A percentile compares a stretch with the other conserved stretches of the same genome.
Conservation (phyloP, 352 stramenopile species). For the Blastocystis sp. region DNA sequence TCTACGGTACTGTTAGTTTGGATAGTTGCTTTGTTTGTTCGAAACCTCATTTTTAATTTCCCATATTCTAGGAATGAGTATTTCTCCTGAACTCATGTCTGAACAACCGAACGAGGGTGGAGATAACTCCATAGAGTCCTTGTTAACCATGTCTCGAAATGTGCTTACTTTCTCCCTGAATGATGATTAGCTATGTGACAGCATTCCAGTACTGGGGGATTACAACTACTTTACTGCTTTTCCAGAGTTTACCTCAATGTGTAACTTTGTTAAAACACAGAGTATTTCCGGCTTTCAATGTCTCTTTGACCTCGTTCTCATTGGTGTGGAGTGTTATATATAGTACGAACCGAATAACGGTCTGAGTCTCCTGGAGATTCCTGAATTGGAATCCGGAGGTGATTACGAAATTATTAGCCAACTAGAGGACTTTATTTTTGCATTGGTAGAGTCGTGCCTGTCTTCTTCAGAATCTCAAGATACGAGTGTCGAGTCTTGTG, state of each 20-base stretch:
- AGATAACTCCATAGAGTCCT: neutral
- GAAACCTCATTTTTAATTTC: neutral
- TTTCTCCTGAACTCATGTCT: neutral
- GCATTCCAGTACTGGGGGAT: conserved; percentile 3
- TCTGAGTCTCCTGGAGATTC: conserved; percentile 45
- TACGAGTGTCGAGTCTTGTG: neutral
- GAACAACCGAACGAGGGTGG: neutral
- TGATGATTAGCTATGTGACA: conserved; percentile 9
- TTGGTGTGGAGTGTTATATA: neutral
- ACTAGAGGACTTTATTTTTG: conserved; percentile 58
- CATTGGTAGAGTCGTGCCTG: conserved; percentile 18
- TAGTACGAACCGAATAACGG: conserved; percentile 60
- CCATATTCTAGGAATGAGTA: neutral
- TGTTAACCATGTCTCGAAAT: neutral
- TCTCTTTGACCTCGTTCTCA: conserved; percentile 28
- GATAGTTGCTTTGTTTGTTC: neutral
- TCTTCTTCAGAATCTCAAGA: neutral
- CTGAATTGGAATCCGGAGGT: conserved; percentile 18
- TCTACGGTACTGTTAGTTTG: neutral
- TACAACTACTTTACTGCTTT: conserved; percentile 60
- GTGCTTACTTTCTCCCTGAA: neutral
- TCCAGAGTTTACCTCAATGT: conserved; percentile 56
- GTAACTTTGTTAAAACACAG: conserved; percentile 40
- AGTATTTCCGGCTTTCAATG: conserved; percentile 20
- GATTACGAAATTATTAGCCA: conserved; percentile 53